Evolutionary conservation across 2,329 filamentous ascomycete genomes (phyloP), one percentile per base, ranked within the genome.

Genomic region (Colletotrichum navitas): DNA sequence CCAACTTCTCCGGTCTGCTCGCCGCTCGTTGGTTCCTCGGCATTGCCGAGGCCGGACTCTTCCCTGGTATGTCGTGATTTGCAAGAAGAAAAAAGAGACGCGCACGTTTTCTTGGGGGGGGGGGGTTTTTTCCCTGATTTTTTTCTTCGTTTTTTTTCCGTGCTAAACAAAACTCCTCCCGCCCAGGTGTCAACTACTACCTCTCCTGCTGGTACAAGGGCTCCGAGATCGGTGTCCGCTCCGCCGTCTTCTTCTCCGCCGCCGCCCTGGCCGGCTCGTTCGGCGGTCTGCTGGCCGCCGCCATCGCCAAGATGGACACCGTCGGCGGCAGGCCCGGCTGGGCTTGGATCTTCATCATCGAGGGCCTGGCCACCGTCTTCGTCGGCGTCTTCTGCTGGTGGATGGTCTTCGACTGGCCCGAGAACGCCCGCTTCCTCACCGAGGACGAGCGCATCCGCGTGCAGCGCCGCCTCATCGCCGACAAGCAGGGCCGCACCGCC

Each of bases 181-280:
- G 32, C 10, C 6, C 2, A 65, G 73, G 89, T 5, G 88, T 93
- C 82, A 81, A 89, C 82, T 80, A 90, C 82, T 94, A 94, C 76
- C 85, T 95, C 0, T 92, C 89, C 0, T 94, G 91, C 77, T 95
- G 93, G 93, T 96, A 95, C 78, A 92, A 89, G 78, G 85, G 92
- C 11, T 88, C 87, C 1, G 93, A 96, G 75, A 92, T 95, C 63
- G 93, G 93, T 51, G 86, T 93, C 11, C 88, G 93, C 39, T 89
- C 81, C 68, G 92, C 93, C 21, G 89, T 94, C 52, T 94, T 95
- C 85, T 95, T 95, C 83, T 93, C 91, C 0, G 92, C 92, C 0
- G 93, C 93, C 0, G 92, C 93, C 0, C 82, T 95, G 0, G 92
- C 92, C 0, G 93, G 93, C 1, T 93, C 90, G 0, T 93, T 93